Evolutionary conservation across 2,329 filamentous ascomycete species (phyloP).

Genomic region (Calonectria leucothoes): DNA sequence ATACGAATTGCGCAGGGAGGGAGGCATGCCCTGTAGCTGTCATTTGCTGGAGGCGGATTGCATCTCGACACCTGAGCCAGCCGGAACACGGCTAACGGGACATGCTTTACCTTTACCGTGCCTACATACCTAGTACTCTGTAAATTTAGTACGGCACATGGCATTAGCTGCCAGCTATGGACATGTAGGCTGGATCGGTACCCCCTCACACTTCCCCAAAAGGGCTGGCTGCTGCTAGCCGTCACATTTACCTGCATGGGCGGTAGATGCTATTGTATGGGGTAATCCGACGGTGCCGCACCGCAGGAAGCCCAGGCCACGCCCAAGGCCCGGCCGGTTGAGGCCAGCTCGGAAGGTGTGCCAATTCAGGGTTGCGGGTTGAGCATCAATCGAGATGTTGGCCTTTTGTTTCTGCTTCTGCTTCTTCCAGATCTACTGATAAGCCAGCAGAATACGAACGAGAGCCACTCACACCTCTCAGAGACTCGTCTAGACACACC

Average conservation of each 20-base stretch:
- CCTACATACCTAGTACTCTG: not conserved
- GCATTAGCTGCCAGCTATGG: not conserved
- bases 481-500: not conserved
- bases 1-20: conserved; percentile 4
- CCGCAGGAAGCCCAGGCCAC: not conserved
- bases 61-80: not conserved
- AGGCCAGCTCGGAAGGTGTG: not conserved
- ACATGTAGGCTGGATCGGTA: not conserved
- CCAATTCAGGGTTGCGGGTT: not conserved
- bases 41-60: not conserved
- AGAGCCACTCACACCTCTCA: not conserved
- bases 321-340: not conserved
- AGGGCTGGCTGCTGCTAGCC: not conserved
- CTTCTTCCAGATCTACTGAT: not conserved
- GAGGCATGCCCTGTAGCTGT: not conserved
- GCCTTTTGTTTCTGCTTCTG: not conserved
- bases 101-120: conserved; percentile 3
- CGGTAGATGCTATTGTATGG: conserved; percentile 18
- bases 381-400: not conserved
- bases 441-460: not conserved
- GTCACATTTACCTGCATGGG: conserved; percentile 11
- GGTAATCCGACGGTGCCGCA: conserved; percentile 7
- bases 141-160: conserved; percentile 5
- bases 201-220: conserved; percentile 7
- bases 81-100: conserved; percentile 17